Evolutionary conservation across 106 monocot species (phyloP), one percentile per base, ranked within the genome.

Genomic region (Acorus gramineus): DNA sequence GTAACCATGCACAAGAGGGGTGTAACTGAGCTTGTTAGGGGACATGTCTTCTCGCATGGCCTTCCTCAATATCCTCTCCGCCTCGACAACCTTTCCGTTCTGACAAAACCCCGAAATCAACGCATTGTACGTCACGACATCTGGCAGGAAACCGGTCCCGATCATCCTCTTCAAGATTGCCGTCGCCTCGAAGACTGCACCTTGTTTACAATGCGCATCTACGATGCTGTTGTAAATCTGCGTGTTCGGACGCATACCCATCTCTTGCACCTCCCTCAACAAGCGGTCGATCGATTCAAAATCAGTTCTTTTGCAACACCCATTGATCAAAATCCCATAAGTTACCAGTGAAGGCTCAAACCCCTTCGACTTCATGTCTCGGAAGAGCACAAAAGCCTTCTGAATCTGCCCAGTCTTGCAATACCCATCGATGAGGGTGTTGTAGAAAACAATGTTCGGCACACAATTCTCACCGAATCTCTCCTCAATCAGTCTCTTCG

Each of bases 381-480:
- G 64, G 48, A 96, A 91, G 11, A 90, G 9, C 11, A 4, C 43
- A 14, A 46, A 75, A 7, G 80, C 85, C 52, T 53, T 80, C 57
- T 42, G 68, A 57, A 83, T 65, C 52, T 88, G 50, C 3, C 81
- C 82, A 7, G 51, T 74, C 68, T 74, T 85, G 56, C 75, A 83
- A 42, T 85, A 91, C 3, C 91, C 96, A 73, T 80, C 80, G 2
- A 98, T 81, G 44, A 98, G 55, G 4, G 64, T 71, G 47, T 98
- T 98, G 63, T 88, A 98, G 62, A 96, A 96, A 13, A 96, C 80
- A 1, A 69, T 77, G 69, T 81, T 81, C 2, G 96, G 91, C 49
- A 91, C 50, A 55, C 91, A 91, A 10, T 79, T 77, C 0, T 4
- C 56, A 13, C 96, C 85, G 77, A 78, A 96, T 53, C 86, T 75